Base-by-base conservation (phyloP, 148 eudicot species). In the Polygonum maritimum region DNA sequence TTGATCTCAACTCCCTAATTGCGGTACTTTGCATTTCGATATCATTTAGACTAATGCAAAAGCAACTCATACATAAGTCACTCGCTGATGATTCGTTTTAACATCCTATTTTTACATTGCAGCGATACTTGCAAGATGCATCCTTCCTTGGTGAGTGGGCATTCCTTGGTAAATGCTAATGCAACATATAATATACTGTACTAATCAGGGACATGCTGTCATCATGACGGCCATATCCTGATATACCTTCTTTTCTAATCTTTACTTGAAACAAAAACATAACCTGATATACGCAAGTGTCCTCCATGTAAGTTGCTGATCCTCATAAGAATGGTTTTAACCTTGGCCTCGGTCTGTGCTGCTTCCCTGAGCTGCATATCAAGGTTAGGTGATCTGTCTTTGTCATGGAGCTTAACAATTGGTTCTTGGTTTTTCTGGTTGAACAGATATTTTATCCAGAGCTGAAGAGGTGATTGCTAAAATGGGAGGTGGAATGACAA, bases 91-190 rank as follows among this genome's bases (percentile, higher is more conserved):
- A 51, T 52, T 71, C 63, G 62, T 19, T 11, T 79, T 5, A 63
- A 63, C 18, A 63, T 7, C 69, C 7, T 31, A 12, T 12, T 63
- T 33, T 39, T 33, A 19, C 69, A 14, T 54, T 80, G 89, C 98
- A 93, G 98, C 85, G 63, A 76, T 89, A 86, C 76, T 78, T 93
- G 87, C 87, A 84, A 69, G 92, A 87, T 83, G 74, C 88, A 48
- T 89, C 98, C 35, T 91, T 93, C 82, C 89, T 86, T 74, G 98
- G 98, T 93, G 81, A 82, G 85, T 74, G 41, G 1, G 73, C 75
- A 70, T 48, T 9, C 35, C 44, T 62, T 62, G 36, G 38, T 62
- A 21, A 21, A 60, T 22, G 36, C 26, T 60, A 54, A 18, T 18
- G 9, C 5, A 54, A 54, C 60, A 18, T 54, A n/a, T n/a, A 54